Evolutionary conservation across 768 basidiomycete genomes (phyloP).

Genomic region (Candolleomyces efflorescens): DNA sequence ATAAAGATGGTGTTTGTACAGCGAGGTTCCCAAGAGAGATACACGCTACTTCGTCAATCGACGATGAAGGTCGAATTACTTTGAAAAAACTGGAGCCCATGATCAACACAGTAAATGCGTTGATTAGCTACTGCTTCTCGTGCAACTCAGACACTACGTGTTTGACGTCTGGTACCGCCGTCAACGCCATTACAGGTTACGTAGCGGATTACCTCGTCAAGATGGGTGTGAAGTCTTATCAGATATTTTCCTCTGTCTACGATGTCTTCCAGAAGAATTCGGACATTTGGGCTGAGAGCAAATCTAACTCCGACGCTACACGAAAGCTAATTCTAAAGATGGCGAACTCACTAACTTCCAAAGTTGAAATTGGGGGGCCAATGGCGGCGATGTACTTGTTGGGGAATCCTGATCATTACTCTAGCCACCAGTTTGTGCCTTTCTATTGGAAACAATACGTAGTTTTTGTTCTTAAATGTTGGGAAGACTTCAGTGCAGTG

Average conservation of each 20-base stretch:
- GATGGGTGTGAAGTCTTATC: constrained; percentile 24
- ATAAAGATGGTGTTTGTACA: constrained; percentile 25
- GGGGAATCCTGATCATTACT: constrained; percentile 26
- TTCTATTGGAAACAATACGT: constrained; percentile 20
- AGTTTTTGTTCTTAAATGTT: too few relatives aligned
- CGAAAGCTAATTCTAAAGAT: constrained; percentile 13
- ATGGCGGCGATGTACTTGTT: constrained; percentile 23
- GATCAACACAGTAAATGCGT: constrained; percentile 32
- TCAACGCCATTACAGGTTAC: constrained; percentile 36
- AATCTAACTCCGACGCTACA: neutral
- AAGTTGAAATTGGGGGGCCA: constrained; percentile 23
- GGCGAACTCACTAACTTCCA: constrained; percentile 21
- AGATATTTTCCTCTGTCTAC: constrained; percentile 29
- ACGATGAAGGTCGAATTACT: constrained; percentile 23
- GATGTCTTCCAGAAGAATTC: constrained; percentile 21
- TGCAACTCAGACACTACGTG: constrained; percentile 36
- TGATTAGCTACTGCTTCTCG: constrained; percentile 26
- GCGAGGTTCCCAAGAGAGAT: constrained; percentile 31
- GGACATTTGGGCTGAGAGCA: constrained; percentile 15
- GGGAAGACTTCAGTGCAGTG: too few relatives aligned
- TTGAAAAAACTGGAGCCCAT: constrained; percentile 32
- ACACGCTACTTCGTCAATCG: constrained; percentile 16
- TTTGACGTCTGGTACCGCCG: constrained; percentile 34
- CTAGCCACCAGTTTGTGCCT: constrained; percentile 18
- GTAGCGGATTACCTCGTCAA: constrained; percentile 43